phyloP scores from a whole-genome alignment of 2,329 filamentous ascomycete genomes.

The Talaromyces marneffei region DNA sequence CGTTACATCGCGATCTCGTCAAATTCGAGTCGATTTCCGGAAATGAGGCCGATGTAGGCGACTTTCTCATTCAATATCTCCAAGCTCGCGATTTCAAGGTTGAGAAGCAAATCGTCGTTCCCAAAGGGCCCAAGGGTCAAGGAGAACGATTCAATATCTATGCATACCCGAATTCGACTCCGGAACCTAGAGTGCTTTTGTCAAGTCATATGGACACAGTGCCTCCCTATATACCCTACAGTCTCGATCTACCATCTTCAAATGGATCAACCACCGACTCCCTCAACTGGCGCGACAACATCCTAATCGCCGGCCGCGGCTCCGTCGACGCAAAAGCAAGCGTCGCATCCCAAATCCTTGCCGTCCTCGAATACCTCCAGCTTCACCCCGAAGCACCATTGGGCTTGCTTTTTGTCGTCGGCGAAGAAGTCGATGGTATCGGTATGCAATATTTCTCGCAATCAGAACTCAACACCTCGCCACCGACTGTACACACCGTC shows the following conservation, averaged over 20 bases:
- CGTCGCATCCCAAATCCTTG: conserved; percentile 40
- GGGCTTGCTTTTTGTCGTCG: conserved; percentile 61
- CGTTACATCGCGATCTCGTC: conserved; percentile 69
- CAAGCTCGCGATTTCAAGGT: conserved; percentile 55
- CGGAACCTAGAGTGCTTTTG: conserved; percentile 31
- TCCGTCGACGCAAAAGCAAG: conserved; percentile 44
- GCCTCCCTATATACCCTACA: conserved; percentile 45
- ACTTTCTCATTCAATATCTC: conserved; percentile 65
- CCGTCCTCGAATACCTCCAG: conserved; percentile 42
- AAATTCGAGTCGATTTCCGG: conserved; percentile 66
- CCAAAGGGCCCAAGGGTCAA: not conserved
- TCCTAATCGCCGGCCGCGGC: conserved; percentile 41
- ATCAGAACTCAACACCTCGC: conserved; percentile 44
- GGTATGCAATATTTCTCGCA: conserved; percentile 62
- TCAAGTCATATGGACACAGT: conserved; percentile 77
- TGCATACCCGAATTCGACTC: conserved; percentile 46
- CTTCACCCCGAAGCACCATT: conserved; percentile 35
- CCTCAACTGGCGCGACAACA: conserved; percentile 21
- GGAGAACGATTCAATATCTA: conserved; percentile 66
- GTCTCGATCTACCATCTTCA: conserved; percentile 42
- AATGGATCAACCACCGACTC: not conserved
- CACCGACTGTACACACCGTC: conserved; percentile 56
- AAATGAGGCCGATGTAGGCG: conserved; percentile 62
- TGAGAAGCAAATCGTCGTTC: conserved; percentile 48
- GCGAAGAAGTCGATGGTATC: conserved; percentile 73